Evolutionary conservation across 768 basidiomycete species (phyloP), one percentile per base, ranked within the genome.

Genomic region (Suillus subaureus): DNA sequence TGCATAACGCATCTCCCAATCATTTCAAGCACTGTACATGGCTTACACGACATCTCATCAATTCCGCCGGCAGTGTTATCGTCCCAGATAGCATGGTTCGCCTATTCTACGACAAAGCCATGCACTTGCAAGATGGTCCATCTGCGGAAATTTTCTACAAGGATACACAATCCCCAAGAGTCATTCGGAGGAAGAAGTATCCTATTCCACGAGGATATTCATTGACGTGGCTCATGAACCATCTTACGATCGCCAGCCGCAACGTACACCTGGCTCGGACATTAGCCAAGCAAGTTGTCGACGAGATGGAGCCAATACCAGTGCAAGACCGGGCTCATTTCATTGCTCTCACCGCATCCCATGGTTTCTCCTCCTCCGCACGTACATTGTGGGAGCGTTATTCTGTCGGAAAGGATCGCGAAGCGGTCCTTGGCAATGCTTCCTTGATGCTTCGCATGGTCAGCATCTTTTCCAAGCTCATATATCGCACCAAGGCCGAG

Each of bases 301-400:
- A 83, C 3, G 62, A 75, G 16, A 70, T 78, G 52, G 74, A 83
- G 13, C 71, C 74, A 2, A 72, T 92, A 52, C 82, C 83, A 2
- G 68, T 79, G 4, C 71, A 79, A 40, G 77, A 76, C 66, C 84
- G 87, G n/a, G 80, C 83, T 4, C 72, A 71, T 7, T 83, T 91
- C 67, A 83, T 92, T 64, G 69, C 79, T 0, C 66, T 80, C 21
- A 67, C 77, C 8, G 89, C 88, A 1, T 69, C 73, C 31, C 72
- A 76, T 28, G 87, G 89, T 9, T 83, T 86, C 55, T 81, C 82
- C 5, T 72, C 67, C 6, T 72, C 81, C 18, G 84, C 89, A 26
- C 80, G 87, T 23, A 69, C 71, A 9, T 79, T 92, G 21, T 92
- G 88, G 87, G 83, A 85, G 68, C 80, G 81, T 66, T 88, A 84